Percentiles rank a stretch among this genome's conserved stretches.
Conservation (phyloP, 2,329 filamentous ascomycete genomes). For the Penicillium sp. region DNA sequence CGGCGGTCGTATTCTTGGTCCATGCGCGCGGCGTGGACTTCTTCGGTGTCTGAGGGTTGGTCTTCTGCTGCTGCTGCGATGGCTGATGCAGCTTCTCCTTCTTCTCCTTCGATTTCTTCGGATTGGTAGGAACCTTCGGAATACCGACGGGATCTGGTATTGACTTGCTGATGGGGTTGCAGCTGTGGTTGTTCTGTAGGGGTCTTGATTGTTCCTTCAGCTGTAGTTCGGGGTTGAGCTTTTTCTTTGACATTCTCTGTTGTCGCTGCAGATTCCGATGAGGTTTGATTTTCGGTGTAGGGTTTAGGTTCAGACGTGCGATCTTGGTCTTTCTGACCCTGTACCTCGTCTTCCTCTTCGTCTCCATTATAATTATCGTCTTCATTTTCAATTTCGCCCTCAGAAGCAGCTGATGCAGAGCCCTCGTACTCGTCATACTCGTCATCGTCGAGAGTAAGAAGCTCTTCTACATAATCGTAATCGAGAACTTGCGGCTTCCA, state of each 20-base stretch:
- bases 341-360: slow-evolving; percentile 7
- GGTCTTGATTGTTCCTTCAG: no score
- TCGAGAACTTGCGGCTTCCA: slow-evolving; percentile 18
- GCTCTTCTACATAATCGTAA: slow-evolving; percentile 36
- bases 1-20: slow-evolving; percentile 46
- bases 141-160: neutral
- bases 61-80: slow-evolving; percentile 7
- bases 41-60: slow-evolving; percentile 35
- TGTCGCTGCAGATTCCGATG: neutral
- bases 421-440: slow-evolving; percentile 39
- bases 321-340: neutral
- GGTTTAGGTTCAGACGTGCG: neutral
- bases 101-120: no score
- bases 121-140: neutral
- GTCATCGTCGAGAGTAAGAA: slow-evolving; percentile 9
- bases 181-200: neutral
- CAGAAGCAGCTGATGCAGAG: no score
- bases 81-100: neutral
- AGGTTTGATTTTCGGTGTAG: neutral
- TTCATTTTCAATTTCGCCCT: slow-evolving; percentile 39
- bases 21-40: slow-evolving; percentile 47
- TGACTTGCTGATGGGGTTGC: neutral
- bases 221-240: no score
- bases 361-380: slow-evolving; percentile 11
- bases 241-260: neutral